Percentiles rank a stretch among this genome's conserved stretches.
Evolutionary conservation across 345 rosid species (phyloP).

Genomic region (Psidium friedrichsthalianum): DNA sequence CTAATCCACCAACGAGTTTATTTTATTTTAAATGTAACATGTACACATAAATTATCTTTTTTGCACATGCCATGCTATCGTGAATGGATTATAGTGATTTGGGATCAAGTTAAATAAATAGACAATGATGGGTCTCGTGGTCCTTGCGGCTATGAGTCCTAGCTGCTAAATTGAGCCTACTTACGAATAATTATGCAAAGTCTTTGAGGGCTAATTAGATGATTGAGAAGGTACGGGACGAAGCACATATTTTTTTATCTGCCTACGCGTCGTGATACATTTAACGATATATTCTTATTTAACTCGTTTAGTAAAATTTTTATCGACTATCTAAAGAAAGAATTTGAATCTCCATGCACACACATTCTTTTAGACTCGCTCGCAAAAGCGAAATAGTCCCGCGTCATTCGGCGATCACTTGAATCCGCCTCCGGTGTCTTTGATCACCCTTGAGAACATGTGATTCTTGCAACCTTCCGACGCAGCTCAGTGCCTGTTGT

Average conservation of each 20-base stretch:
- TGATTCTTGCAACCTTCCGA: fast-evolving
- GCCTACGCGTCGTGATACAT: fast-evolving
- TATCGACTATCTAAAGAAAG: fast-evolving
- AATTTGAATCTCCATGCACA: neutral
- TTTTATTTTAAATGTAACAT: neutral
- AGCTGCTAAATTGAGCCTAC: neutral
- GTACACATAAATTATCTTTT: neutral
- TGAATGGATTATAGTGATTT: neutral
- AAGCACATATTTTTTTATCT: neutral
- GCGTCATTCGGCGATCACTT: neutral
- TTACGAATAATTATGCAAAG: neutral
- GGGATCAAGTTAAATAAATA: neutral
- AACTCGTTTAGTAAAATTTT: neutral
- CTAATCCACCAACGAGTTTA: neutral
- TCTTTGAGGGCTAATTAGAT: neutral
- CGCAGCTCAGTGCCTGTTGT: neutral
- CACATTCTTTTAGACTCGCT: neutral
- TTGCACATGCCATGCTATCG: no score
- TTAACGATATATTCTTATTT: neutral
- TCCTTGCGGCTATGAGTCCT: neutral
- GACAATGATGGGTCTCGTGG: neutral
- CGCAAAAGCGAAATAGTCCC: fast-evolving
- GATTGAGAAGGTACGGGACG: neutral
- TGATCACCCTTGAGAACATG: neutral
- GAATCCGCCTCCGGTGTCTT: neutral